A percentile compares a stretch with the other conserved stretches of the same genome.
Conservation (phyloP, 2,329 filamentous ascomycete genomes). For the Knoxdaviesia proteae region DNA sequence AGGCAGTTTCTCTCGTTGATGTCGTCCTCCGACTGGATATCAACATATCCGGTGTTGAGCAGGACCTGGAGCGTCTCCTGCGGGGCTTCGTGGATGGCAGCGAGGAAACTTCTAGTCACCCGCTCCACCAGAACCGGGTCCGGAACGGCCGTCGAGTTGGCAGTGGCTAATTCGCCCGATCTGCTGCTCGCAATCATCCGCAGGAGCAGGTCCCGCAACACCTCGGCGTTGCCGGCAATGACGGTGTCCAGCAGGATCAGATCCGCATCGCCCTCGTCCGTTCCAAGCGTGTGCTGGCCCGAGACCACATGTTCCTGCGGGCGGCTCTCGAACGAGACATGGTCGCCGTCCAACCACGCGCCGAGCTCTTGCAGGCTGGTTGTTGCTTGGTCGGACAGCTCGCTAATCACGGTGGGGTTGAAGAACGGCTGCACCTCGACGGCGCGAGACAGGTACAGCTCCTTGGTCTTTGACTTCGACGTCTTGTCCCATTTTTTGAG, state of each 20-base stretch:
- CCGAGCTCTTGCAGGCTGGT: constrained; percentile 89
- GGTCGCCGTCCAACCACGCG: constrained; percentile 91
- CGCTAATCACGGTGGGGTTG: constrained; percentile 90
- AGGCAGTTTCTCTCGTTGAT: constrained; percentile 95
- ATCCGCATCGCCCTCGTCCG: constrained; percentile 79
- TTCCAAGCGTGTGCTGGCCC: constrained; percentile 44
- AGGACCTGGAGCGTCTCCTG: constrained; percentile 55
- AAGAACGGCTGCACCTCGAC: constrained; percentile 98
- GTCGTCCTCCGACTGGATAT: constrained; percentile 86
- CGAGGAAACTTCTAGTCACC: constrained; percentile 75
- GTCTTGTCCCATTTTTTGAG: constrained; percentile 99
- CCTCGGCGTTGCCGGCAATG: constrained; percentile 56
- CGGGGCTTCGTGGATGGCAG: constrained; percentile 70
- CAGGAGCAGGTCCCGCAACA: constrained; percentile 60
- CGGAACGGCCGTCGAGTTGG: constrained; percentile 16
- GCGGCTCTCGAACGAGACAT: constrained; percentile 54
- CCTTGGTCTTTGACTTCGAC: constrained; percentile 95
- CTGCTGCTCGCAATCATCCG: constrained; percentile 40
- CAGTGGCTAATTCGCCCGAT: constrained; percentile 15
- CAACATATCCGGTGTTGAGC: constrained; percentile 61
- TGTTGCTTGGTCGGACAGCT: constrained; percentile 88
- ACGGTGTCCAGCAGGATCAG: constrained; percentile 75
- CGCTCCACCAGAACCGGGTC: constrained; percentile 44
- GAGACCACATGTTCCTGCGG: constrained; percentile 39
- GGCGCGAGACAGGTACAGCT: constrained; percentile 83